Base-by-base conservation (phyloP, 805 yeast genomes). In the Metschnikowia cubensis region DNA sequence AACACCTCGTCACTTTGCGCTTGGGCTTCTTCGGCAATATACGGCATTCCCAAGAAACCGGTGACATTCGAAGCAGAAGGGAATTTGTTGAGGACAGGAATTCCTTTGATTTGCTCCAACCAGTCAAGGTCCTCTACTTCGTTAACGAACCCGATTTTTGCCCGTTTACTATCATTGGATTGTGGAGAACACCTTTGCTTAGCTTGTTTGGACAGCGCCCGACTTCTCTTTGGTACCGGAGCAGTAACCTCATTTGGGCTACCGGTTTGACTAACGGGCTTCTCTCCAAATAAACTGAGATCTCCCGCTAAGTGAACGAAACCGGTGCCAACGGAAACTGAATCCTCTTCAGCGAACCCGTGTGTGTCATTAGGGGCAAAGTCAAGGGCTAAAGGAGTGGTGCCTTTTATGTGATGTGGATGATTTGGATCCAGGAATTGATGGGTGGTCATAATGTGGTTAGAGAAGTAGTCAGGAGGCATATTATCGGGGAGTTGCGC, bases 41-140 rank as follows among this genome's bases (percentile, higher is more conserved):
- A 54, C 1, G 61, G 59, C 53, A 57, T 45, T 2, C 59, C 59
- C 29, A 47, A 33, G 51, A 85, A 84, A 0, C 90, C 90, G 48
- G 85, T 78, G 48, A 79, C 79, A 53, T 83, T 81, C 52, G 74
- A 75, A 35, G 70, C 76, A 34, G 59, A 65, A 44, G 73, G 84
- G 49, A 84, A 79, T 48, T 81, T 78, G 32, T 77, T 74, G 42
- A 83, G 87, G 54, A 79, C 76, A 5, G 89, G 87, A 1, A 87
- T 80, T 48, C 75, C 81, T 45, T 86, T 80, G 57, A 87, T 84
- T 54, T 85, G 89, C 32, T 81, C 76, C 14, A 87, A 68, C 91
- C 92, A 85, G 51, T 81, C 84, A 29, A 78, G 80, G 8, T 69
- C 65, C 47, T 48, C 59, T 21, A 45, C 50, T 8, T 58, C 59